Base-by-base conservation (phyloP, 768 basidiomycete genomes). In the Pisolithus sp. region DNA sequence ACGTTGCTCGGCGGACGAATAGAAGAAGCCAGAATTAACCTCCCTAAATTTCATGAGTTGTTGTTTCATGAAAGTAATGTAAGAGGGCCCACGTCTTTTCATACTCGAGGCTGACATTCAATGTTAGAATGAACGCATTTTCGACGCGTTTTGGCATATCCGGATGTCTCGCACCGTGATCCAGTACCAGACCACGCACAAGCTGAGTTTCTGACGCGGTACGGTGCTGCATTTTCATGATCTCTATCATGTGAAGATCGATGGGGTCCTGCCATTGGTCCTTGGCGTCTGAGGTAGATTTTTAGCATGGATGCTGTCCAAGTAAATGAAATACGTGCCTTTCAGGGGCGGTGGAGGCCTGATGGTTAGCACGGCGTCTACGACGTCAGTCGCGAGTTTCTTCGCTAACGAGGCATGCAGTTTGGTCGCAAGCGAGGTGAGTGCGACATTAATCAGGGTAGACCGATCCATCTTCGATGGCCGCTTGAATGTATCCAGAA, bases 191-290 rank as follows among this genome's bases (percentile, higher is more conserved):
- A 34, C 96, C 96, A 60, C 90, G 87, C 62, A 99, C 76, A 37
- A 99, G 82, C 66, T 96, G 89, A 28, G 96, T 99, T 70, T 99
- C 96, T 21, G 92, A 93, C 56, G 96, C 93, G 40, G 88, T 94
- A 62, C 94, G 88, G 73, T 99, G 96, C 69, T 96, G 95, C 96
- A 99, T 99, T 76, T 98, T 98, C 96, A 98, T 98, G 56, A 98
- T 85, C 73, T 99, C 96, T 48, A 99, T 76, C 96, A 99, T 99
- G 73, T 98, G 95, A 51, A 99, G 76, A 74, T 99, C 96, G 64
- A 98, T 94, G 46, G 94, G 93, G 59, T 93, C 85, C 49, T 78
- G 79, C 77, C 81, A 87, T 59, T 83, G 81, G 63, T 86, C 83
- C 55, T 74, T 72, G 18, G 78, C 68, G 55, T 80, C 82, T 86